A percentile compares a stretch with the other conserved stretches of the same genome.
These are phyloP conservation scores for Sporormia fimetaria DNA, from an alignment of 495 filamentous ascomycete genomes.

Conservation along the genomic window DNA sequence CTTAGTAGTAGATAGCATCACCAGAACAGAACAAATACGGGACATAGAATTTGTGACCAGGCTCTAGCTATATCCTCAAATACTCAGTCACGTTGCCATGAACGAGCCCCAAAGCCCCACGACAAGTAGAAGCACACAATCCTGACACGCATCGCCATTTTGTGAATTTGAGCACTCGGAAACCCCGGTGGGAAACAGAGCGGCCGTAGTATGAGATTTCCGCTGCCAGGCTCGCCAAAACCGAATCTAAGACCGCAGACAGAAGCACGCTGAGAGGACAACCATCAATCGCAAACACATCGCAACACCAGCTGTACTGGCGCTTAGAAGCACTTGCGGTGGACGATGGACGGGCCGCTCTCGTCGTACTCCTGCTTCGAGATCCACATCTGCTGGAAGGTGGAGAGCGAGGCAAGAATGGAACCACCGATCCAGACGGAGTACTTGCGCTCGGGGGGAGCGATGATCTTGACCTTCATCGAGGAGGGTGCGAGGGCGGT, in stretches of 20 bases:
- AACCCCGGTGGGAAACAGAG: slow-evolving; percentile 20
- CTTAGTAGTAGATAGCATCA: no score
- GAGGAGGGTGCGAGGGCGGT: slow-evolving; percentile 96
- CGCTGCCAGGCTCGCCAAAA: slow-evolving; percentile 23
- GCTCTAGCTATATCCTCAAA: slow-evolving; percentile 28
- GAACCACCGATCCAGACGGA: slow-evolving; percentile 99
- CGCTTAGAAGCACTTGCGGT: slow-evolving; percentile 99
- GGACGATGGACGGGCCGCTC: slow-evolving; percentile 96
- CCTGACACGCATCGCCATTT: slow-evolving; percentile 22
- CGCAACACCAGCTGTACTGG: slow-evolving; percentile 2
- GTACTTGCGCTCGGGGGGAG: slow-evolving; percentile 68
- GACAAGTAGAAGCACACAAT: slow-evolving; percentile 22
- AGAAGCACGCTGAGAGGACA: slow-evolving; percentile 17
- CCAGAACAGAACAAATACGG: no score
- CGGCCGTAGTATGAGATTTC: slow-evolving; percentile 19
- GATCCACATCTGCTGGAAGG: slow-evolving; percentile 99
- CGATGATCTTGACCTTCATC: slow-evolving; percentile 74
- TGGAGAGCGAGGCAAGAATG: slow-evolving; percentile 96
- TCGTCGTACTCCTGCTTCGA: slow-evolving; percentile 99
- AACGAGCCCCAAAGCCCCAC: slow-evolving; percentile 17
- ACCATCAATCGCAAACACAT: slow-evolving; percentile 8
- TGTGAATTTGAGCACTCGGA: slow-evolving; percentile 21
- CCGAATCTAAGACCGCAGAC: slow-evolving; percentile 17
- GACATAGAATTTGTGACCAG: slow-evolving; percentile 12
- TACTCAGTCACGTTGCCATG: slow-evolving; percentile 11